Percentiles rank a stretch among this genome's conserved stretches.
Conservation (phyloP, 2,329 filamentous ascomycete species). For the Chaetomiaceae sp. region DNA sequence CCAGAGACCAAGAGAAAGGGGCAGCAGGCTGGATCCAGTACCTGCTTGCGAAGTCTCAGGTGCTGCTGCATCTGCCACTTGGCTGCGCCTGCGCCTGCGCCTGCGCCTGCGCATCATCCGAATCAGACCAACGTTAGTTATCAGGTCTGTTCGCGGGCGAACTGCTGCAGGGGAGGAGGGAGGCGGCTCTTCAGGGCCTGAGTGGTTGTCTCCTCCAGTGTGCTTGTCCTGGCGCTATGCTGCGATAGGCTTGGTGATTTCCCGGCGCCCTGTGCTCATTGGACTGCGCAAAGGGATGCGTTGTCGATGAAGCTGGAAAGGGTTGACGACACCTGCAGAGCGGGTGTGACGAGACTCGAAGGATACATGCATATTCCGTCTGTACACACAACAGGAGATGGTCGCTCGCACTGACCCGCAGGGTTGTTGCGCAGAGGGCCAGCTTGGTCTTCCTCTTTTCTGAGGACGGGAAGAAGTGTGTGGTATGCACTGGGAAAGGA, state of each 20-base stretch:
- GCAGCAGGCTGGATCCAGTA: no score
- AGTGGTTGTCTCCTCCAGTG: neutral
- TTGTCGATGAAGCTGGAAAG: constrained; percentile 1
- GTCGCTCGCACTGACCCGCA: neutral
- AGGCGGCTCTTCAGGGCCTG: neutral
- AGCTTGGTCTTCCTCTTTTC: neutral
- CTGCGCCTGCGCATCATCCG: no score
- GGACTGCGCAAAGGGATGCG: neutral
- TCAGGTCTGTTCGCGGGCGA: constrained; percentile 11
- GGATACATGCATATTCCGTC: constrained; percentile 1
- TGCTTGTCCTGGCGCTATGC: constrained; percentile 8
- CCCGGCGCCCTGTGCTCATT: neutral
- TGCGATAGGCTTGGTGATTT: constrained; percentile 11
- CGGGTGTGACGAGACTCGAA: neutral
- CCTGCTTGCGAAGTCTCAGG: no score
- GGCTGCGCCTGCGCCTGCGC: no score
- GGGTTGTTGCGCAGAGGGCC: neutral
- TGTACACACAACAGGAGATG: neutral
- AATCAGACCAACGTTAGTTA: no score
- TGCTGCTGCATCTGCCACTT: no score
- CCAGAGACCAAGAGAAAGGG: no score
- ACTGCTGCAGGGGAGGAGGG: constrained; percentile 6
- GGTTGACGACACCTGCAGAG: neutral
- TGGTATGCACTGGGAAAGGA: neutral
- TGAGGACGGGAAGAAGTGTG: neutral